These are phyloP conservation scores for Takashimella tepidaria DNA, from an alignment of 1,284 basidiomycete species.

Conservation along the genomic window DNA sequence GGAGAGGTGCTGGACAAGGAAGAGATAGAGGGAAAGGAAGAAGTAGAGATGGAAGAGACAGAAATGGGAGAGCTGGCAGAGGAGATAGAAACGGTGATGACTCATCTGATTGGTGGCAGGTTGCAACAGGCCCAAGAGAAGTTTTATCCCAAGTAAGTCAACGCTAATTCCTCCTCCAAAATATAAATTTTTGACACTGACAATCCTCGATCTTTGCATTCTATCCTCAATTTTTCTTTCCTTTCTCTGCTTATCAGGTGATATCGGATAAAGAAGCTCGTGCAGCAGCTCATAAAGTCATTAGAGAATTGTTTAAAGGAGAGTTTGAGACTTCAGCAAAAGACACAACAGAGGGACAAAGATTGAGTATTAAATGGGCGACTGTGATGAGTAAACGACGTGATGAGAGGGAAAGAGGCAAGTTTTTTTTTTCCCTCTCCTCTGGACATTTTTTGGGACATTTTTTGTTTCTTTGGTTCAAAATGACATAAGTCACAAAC, in stretches of 20 bases:
- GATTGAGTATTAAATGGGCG: conserved; percentile 40
- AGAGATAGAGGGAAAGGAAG: conserved; percentile 48
- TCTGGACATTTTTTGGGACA: background rate
- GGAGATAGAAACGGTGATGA: conserved; percentile 22
- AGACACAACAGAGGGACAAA: conserved; percentile 20
- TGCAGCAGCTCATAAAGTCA: conserved; percentile 71
- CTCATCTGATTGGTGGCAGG: conserved; percentile 18
- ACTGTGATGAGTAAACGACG: background rate
- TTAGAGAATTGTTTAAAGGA: conserved; percentile 76
- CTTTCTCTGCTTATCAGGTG: conserved; percentile 52
- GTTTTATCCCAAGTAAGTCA: conserved; percentile 67
- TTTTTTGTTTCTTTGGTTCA: background rate
- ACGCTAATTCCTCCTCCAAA: background rate
- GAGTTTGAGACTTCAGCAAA: conserved; percentile 62
- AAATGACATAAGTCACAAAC: too few species aligned
- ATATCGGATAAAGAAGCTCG: conserved; percentile 75
- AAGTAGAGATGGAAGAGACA: conserved; percentile 50
- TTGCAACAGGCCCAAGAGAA: conserved; percentile 59
- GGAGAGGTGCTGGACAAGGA: conserved; percentile 37
- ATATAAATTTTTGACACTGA: too few species aligned
- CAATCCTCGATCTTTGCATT: conserved; percentile 10
- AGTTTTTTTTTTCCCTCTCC: background rate
- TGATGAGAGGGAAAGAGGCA: conserved; percentile 1
- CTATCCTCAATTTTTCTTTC: background rate
- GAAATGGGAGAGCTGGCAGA: conserved; percentile 52